Evolutionary conservation across 139 green algal species (phyloP).

Genomic region (Deuterostichococcus epilithicus): DNA sequence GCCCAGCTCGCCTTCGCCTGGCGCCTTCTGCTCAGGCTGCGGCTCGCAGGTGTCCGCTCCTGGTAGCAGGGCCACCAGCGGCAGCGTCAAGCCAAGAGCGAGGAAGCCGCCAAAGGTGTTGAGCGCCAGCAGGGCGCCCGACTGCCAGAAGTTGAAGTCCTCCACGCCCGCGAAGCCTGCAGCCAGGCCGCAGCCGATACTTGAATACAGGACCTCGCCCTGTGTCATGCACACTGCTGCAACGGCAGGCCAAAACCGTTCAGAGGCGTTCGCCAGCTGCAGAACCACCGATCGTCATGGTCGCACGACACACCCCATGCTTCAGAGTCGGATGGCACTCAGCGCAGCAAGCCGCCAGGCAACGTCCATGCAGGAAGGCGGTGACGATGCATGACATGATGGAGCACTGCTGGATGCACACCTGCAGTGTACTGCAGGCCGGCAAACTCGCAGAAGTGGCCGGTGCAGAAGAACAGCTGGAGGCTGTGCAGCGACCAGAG

Average conservation of each 20-base stretch:
- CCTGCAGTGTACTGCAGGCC: conserved; percentile 80
- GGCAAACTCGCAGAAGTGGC: conserved; percentile 89
- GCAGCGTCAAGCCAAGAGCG: conserved; percentile 31
- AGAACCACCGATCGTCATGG: background rate
- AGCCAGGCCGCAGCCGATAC: background rate
- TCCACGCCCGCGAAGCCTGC: conserved; percentile 79
- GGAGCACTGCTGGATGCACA: background rate
- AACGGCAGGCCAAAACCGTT: no score
- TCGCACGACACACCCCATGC: background rate
- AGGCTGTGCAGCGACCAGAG: conserved; percentile 21
- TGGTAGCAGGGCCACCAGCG: conserved; percentile 20
- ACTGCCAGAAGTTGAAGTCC: conserved; percentile 57
- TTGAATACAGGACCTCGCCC: no score
- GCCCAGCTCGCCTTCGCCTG: background rate
- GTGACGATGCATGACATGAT: no score
- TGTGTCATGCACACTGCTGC: no score
- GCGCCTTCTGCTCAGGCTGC: background rate
- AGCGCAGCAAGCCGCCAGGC: no score
- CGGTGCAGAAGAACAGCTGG: conserved; percentile 72
- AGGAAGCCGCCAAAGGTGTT: conserved; percentile 76
- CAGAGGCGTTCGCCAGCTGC: background rate
- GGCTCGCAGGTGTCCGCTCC: no score
- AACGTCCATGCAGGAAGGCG: no score
- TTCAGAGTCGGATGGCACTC: no score
- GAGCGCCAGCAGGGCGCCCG: conserved; percentile 55